phyloP scores from a whole-genome alignment of 192 early-diverging fungal genomes.

The Umbelopsis ramanniana region DNA sequence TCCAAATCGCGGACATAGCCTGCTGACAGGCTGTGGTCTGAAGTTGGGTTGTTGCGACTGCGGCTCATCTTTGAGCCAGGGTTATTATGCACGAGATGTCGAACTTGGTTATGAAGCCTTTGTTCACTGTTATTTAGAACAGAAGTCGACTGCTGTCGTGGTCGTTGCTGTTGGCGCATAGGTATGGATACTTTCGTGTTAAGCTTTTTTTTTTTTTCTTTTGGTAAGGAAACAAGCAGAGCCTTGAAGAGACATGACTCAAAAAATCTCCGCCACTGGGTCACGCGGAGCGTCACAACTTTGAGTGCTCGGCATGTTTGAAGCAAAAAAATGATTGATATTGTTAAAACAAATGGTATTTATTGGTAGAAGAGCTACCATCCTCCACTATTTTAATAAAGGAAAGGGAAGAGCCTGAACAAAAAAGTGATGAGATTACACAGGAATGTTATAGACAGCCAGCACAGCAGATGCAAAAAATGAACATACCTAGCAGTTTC shows the following conservation, averaged over 20 bases:
- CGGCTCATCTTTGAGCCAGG: constrained; percentile 2
- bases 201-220: neutral
- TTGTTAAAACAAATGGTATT: neutral
- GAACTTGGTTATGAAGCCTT: constrained; percentile 10
- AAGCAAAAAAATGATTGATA: neutral
- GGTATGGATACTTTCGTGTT: neutral
- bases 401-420: neutral
- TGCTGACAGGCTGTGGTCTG: constrained; percentile 3
- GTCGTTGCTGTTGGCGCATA: constrained; percentile 7
- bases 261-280: constrained; percentile 19
- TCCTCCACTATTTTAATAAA: neutral
- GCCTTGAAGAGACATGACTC: constrained; percentile 1
- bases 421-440: neutral
- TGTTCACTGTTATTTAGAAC: constrained; percentile 1
- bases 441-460: neutral
- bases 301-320: neutral
- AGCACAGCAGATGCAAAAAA: neutral
- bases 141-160: constrained; percentile 14
- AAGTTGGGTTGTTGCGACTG: constrained; percentile 9
- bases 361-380: neutral
- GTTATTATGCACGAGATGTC: constrained; percentile 21
- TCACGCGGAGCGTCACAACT: constrained; percentile 20
- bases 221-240: constrained; percentile 7
- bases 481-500: constrained; percentile 31
- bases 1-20: constrained; percentile 15